Base-by-base conservation (phyloP, 2,329 filamentous ascomycete species). In the Nannizziopsis arthrosporioides region DNA sequence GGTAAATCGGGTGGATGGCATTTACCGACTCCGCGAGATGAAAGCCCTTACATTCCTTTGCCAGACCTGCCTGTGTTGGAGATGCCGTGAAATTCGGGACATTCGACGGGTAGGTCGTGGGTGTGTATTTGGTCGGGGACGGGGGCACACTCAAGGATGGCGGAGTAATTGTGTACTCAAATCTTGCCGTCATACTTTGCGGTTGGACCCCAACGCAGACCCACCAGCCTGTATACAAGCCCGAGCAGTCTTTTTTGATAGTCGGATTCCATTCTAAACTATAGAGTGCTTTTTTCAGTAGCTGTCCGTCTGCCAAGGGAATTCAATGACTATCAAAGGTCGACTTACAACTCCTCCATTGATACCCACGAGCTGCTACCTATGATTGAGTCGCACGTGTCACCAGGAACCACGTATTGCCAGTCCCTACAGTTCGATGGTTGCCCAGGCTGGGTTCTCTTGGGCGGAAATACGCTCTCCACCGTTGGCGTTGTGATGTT, bases 211-310 rank as follows among this genome's bases (percentile, higher is more conserved):
- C 32, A 14, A 48, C 31, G 37, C 46, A 48, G 10, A 48, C 40
- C 46, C 46, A 48, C 46, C 46, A 48, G 10, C 46, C 46, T 7
- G 19, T n/a, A 27, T 34, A 57, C 1, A 62, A 51, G 6, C 58
- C 59, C 11, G 41, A 45, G 47, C 47, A 49, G 17, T 49, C 42
- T 10, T 22, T 22, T 10, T 35, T 34, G 8, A 49, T 17, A n/a
- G 31, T 39, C 2, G 42, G 42, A 40, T 49, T 49, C 47, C 47
- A 49, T 32, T 47, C 18, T n/a, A 19, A 19, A 40, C 46, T 43
- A 14, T 34, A 44, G 11, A 11, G 10, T 8, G 27, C 5, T 36
- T 27, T 27, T 3, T 3, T 37, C 3, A 37, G 15, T 9, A 37
- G 10, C 35, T n/a, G 3, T 27, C 22, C 22, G 9, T 9, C 9